Conservation (phyloP, 768 basidiomycete genomes). For the Leccinum imitatum region DNA sequence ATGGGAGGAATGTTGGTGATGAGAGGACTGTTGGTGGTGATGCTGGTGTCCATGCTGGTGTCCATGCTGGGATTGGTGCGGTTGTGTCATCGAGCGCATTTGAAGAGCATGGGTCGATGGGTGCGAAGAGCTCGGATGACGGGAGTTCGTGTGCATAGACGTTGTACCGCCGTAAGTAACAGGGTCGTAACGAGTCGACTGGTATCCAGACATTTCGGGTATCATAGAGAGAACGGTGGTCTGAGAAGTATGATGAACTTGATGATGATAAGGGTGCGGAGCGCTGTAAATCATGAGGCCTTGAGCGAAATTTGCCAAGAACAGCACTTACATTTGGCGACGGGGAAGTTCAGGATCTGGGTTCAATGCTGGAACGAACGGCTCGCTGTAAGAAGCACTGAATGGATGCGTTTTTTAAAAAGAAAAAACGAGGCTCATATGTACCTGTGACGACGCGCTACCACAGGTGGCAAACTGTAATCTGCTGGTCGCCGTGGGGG, state of each 20-base stretch:
- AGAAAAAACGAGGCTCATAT: not conserved
- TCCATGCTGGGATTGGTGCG: constrained; percentile 31
- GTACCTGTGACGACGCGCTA: constrained; percentile 43
- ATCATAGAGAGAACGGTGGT: constrained; percentile 54
- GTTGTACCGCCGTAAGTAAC: constrained; percentile 41
- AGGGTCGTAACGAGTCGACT: constrained; percentile 51
- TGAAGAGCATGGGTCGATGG: constrained; percentile 35
- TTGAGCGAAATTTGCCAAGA: not conserved
- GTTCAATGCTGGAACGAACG: constrained; percentile 43
- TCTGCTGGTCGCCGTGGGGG: constrained; percentile 57
- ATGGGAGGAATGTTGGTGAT: constrained; percentile 22
- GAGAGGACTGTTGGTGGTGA: not conserved
- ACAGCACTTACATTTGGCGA: constrained; percentile 45
- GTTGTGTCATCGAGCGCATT: constrained; percentile 52
- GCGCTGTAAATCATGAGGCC: constrained; percentile 33
- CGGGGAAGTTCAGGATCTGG: constrained; percentile 45
- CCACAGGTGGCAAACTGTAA: constrained; percentile 37
- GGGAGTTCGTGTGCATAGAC: constrained; percentile 33
- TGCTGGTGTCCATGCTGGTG: not conserved
- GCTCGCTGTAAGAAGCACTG: constrained; percentile 37
- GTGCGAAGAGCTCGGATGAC: constrained; percentile 38
- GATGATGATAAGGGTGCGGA: constrained; percentile 50
- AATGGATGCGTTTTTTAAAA: constrained; percentile 4
- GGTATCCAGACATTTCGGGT: constrained; percentile 56
- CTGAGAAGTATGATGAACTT: constrained; percentile 39